Evolutionary conservation across 257 asterid genomes (phyloP).

Genomic region (Orobanche coerulescens): DNA sequence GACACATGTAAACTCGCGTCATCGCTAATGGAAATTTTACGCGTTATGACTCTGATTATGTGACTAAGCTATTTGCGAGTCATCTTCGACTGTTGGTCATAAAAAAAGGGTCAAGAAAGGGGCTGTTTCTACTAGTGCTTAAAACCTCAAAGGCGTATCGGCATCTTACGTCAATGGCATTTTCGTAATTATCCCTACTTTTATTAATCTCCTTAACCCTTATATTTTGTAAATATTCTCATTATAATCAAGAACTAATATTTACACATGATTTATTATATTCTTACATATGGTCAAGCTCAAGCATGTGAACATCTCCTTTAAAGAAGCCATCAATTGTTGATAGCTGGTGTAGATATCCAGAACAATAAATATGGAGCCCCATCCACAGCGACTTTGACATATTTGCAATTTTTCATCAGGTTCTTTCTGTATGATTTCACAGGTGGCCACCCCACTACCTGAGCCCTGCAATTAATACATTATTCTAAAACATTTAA

Average conservation of each 20-base stretch:
- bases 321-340: constrained; percentile 47
- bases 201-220: neutral
- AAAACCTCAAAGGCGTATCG: too few species aligned
- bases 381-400: constrained; percentile 82
- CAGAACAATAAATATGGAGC: constrained; percentile 70
- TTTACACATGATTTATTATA: too few species aligned
- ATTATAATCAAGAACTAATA: neutral
- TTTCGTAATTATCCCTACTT: too few species aligned
- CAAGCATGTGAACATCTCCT: constrained; percentile 58
- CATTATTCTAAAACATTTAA: neutral
- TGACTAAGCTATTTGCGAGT: too few species aligned
- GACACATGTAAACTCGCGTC: too few species aligned
- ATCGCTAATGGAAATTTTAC: too few species aligned
- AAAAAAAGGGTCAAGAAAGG: too few species aligned
- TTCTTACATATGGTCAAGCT: constrained; percentile 53
- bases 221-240: too few species aligned
- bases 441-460: constrained; percentile 90
- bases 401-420: constrained; percentile 48
- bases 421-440: constrained; percentile 45
- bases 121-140: too few species aligned
- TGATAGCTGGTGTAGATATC: constrained; percentile 44
- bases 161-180: too few species aligned
- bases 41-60: too few species aligned
- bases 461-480: constrained; percentile 27
- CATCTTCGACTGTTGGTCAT: too few species aligned